phyloP scores from a whole-genome alignment of 495 filamentous ascomycete species.

The Mycothermus thermophilus region DNA sequence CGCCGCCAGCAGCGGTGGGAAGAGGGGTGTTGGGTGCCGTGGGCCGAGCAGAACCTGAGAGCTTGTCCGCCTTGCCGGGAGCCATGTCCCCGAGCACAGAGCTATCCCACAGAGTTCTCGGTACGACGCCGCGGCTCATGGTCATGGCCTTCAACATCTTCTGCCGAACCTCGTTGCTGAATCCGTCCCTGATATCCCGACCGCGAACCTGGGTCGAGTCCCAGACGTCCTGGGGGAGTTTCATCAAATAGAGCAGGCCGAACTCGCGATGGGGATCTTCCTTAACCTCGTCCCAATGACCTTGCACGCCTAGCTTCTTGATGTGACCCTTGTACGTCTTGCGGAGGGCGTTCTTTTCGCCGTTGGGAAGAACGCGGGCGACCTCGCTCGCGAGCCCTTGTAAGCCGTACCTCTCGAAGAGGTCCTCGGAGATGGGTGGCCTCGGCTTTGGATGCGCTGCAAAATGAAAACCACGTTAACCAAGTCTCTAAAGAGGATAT shows the following conservation, averaged over 20 bases:
- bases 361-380: conserved; percentile 39
- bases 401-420: conserved; percentile 38
- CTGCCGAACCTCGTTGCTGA: conserved; percentile 18
- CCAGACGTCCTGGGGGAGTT: conserved; percentile 42
- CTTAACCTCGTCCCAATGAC: conserved; percentile 39
- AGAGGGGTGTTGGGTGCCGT: conserved; percentile 33
- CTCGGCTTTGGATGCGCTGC: conserved; percentile 31
- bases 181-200: conserved; percentile 42
- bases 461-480: conserved; percentile 38
- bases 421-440: conserved; percentile 33
- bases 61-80: conserved; percentile 21
- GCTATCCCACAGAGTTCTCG: conserved; percentile 34
- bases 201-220: conserved; percentile 35
- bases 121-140: conserved; percentile 35
- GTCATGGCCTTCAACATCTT: conserved; percentile 31
- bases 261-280: conserved; percentile 25
- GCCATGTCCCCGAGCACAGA: conserved; percentile 39
- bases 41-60: conserved; percentile 24
- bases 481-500: conserved; percentile 21
- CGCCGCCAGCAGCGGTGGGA: conserved; percentile 8
- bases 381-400: conserved; percentile 36
- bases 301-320: conserved; percentile 38
- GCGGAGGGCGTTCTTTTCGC: conserved; percentile 41
- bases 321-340: conserved; percentile 48
- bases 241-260: conserved; percentile 32